These are phyloP conservation scores for Amanita fuliginea DNA, from an alignment of 768 basidiomycete genomes.

Conservation along the genomic window DNA sequence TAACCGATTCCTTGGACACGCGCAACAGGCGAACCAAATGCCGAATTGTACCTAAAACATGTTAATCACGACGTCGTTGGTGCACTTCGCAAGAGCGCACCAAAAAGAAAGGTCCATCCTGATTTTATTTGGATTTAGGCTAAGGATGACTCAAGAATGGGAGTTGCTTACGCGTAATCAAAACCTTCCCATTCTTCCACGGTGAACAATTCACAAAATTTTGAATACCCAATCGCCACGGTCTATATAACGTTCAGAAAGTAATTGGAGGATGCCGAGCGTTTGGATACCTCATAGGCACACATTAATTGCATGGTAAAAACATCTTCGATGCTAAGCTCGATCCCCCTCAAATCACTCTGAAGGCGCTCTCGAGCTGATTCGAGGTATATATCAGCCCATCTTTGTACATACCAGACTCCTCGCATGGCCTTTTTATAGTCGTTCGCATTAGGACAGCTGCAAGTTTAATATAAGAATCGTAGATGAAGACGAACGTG, in stretches of 20 bases:
- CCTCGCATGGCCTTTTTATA: conserved; percentile 45
- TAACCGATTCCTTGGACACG: conserved; percentile 73
- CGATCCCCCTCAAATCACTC: conserved; percentile 45
- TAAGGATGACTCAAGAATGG: not conserved
- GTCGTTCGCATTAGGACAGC: conserved; percentile 52
- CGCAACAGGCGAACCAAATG: conserved; percentile 75
- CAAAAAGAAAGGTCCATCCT: conserved; percentile 63
- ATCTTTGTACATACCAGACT: conserved; percentile 42
- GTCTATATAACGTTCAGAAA: conserved; percentile 34
- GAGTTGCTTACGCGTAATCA: conserved; percentile 57
- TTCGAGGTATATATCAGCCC: conserved; percentile 65
- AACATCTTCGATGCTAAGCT: conserved; percentile 55
- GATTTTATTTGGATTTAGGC: not conserved
- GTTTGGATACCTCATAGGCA: conserved; percentile 59
- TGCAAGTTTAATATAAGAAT: conserved; percentile 9
- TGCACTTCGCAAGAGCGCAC: conserved; percentile 14
- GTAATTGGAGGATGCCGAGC: not conserved
- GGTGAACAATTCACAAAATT: conserved; percentile 86
- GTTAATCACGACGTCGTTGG: conserved; percentile 4
- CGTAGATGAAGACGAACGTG: not conserved
- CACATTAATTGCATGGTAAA: conserved; percentile 77
- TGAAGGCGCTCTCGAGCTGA: conserved; percentile 53
- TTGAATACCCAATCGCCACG: conserved; percentile 83
- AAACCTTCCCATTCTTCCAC: conserved; percentile 92
- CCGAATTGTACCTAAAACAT: conserved; percentile 46